These are phyloP conservation scores for Tremella yokohamensis DNA, from an alignment of 768 basidiomycete genomes.

Conservation along the genomic window DNA sequence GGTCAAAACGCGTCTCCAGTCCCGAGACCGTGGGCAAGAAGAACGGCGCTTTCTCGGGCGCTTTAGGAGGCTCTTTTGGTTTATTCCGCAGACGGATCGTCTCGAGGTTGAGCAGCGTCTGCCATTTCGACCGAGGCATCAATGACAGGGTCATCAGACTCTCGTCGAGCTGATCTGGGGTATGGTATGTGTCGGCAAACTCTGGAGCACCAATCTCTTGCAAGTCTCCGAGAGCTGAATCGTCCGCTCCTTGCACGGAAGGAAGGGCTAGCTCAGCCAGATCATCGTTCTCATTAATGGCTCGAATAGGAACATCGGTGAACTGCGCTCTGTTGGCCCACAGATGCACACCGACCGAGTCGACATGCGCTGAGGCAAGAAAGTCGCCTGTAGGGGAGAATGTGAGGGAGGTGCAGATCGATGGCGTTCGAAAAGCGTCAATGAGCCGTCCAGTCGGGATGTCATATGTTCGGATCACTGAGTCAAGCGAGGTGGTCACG, in stretches of 20 bases:
- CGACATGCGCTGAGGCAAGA: conserved; percentile 88
- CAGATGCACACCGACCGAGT: conserved; percentile 89
- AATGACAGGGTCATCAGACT: conserved; percentile 91
- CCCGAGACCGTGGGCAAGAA: conserved; percentile 91
- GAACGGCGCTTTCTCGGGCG: conserved; percentile 92
- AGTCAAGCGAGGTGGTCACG: conserved; percentile 80
- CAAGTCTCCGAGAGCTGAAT: conserved; percentile 67
- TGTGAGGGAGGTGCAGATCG: conserved; percentile 80
- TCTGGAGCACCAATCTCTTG: conserved; percentile 60
- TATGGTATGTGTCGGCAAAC: conserved; percentile 68
- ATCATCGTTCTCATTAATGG: conserved; percentile 68
- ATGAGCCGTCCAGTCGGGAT: conserved; percentile 88
- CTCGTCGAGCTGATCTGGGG: conserved; percentile 81
- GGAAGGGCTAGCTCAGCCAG: conserved; percentile 69
- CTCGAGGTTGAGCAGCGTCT: conserved; percentile 92
- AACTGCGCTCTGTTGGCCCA: conserved; percentile 99
- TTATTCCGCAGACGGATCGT: conserved; percentile 91
- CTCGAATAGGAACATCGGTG: conserved; percentile 73
- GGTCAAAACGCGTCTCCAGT: conserved; percentile 74
- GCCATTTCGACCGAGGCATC: conserved; percentile 89
- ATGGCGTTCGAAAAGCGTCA: conserved; percentile 82
- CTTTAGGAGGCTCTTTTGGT: conserved; percentile 91
- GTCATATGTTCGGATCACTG: conserved; percentile 89
- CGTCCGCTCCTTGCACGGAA: conserved; percentile 73
- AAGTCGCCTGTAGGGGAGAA: conserved; percentile 97